Evolutionary conservation across 306 rosid species (phyloP), one percentile per base, ranked within the genome.

Genomic region (Acmispon strigosus): DNA sequence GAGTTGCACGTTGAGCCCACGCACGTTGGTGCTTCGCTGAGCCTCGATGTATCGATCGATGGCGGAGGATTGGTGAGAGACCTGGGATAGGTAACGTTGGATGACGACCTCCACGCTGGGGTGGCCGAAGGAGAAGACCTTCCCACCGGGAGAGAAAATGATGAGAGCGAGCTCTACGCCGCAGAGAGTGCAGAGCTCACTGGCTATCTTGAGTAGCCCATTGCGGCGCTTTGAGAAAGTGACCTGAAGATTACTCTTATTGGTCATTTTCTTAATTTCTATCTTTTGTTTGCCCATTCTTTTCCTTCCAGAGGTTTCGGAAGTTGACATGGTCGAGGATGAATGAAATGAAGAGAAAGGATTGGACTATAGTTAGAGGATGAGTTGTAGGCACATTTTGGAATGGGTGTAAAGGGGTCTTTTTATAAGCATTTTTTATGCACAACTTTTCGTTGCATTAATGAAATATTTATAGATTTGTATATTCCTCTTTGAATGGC

Each of bases 191-290:
- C 86, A 70, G 0, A 78, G 78, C 20, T 82, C 86, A 2, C 86
- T 78, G 0, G 86, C 86, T 57, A 78, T 82, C 73, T 82, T 82
- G 76, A 82, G 78, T 4, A 82, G 74, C 0, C 86, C 86, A 0
- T 63, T 61, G 0, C 86, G 81, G 0, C 83, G 78, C 63, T 82
- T 82, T 0, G 86, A 82, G 64, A 82, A 82, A 0, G 83, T 82
- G 1, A 78, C 83, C 15, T 78, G 86, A 1, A 78, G 34, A 36
- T 78, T 78, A 55, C 69, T 78, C n/a, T 78, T 81, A 0, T 75
- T 82, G 41, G 4, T 62, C 78, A 82, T 82, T 34, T 82, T 82
- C 49, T 82, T 78, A 62, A 82, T 74, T 20, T 78, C 78, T 0
- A 82, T 65, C 72, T 58, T 82, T 66, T 78, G 75, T 8, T 78